Evolutionary conservation across 163 green algal species (phyloP).

Genomic region (Chloromonas sp.): DNA sequence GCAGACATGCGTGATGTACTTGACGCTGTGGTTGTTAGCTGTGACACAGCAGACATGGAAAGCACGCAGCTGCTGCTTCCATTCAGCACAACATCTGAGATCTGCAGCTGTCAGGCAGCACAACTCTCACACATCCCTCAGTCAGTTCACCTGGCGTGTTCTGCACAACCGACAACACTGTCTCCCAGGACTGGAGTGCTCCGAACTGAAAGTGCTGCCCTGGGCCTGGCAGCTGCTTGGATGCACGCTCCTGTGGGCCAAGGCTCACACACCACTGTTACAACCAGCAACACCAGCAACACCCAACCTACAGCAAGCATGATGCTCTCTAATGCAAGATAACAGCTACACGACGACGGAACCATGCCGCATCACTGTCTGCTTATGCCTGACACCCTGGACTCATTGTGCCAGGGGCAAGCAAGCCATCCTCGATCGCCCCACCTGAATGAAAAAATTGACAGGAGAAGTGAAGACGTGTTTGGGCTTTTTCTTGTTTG

Average conservation of each 20-base stretch:
- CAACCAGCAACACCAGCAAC: too few relatives aligned
- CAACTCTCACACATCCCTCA: too few relatives aligned
- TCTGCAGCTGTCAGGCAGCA: too few relatives aligned
- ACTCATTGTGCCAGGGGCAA: too few relatives aligned
- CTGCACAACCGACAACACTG: not conserved
- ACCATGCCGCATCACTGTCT: not conserved
- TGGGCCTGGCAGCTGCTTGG: constrained; percentile 52
- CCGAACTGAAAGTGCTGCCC: constrained; percentile 56
- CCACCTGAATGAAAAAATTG: constrained; percentile 44
- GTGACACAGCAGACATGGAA: too few relatives aligned
- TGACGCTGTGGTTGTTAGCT: too few relatives aligned
- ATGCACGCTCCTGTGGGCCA: constrained; percentile 43
- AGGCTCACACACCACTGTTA: not conserved
- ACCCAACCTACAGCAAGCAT: not conserved
- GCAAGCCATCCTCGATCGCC: not conserved
- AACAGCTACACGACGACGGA: not conserved
- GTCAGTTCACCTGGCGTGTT: constrained; percentile 6
- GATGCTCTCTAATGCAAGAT: not conserved
- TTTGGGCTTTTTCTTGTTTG: constrained; percentile 16
- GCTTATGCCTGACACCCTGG: not conserved
- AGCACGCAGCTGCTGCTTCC: too few relatives aligned
- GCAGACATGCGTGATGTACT: too few relatives aligned
- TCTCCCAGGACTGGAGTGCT: constrained; percentile 44
- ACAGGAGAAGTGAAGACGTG: constrained; percentile 26
- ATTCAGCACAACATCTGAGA: too few relatives aligned